Base-by-base conservation (phyloP, 2,329 filamentous ascomycete species). In the Scytalidium lignicola region DNA sequence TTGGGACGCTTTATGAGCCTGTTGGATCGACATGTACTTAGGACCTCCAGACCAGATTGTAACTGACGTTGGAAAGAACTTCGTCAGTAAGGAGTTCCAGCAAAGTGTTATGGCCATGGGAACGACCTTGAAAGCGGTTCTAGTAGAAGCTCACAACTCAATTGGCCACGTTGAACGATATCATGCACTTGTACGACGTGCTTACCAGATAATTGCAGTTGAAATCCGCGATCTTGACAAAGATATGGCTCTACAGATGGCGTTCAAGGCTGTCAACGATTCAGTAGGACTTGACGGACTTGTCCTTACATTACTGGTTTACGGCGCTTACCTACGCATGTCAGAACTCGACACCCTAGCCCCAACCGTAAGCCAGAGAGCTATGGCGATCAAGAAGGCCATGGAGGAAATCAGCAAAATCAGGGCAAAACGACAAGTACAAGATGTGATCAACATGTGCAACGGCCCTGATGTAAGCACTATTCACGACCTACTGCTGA, bases 181-280 rank as follows among this genome's bases (percentile, higher is more conserved):
- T 29, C 43, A 46, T 22, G 21, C 2, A 20, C 32, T 20, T n/a
- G 13, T 46, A 32, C 21, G 43, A 12, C 43, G 48, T 1, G 32
- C 37, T n/a, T 46, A 50, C 23, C 5, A 29, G 2, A 45, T 32
- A 28, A 45, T 45, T 45, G 7, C 26, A 9, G 23, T 4, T 2
- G 43, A 45, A 13, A 23, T 54, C 8, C 41, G 10, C 28, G 17
- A 29, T 7, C 20, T 55, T 15, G 26, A 43, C 1, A 51, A 45
- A 43, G 29, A 49, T 18, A 28, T 47, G 12, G 41, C 41, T 8
- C 28, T 52, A n/a, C 26, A 55, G 41, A 55, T 55, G 26, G 28
- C 46, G 1, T 44, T 55, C 21, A 55, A 55, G 40, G 52, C 46
- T 12, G 19, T 55, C 13, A 55, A 55, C 26, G 29, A 55, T 46